These are phyloP conservation scores for Ambrosia trifida DNA, from an alignment of 129 eudicot genomes.

Conservation along the genomic window DNA sequence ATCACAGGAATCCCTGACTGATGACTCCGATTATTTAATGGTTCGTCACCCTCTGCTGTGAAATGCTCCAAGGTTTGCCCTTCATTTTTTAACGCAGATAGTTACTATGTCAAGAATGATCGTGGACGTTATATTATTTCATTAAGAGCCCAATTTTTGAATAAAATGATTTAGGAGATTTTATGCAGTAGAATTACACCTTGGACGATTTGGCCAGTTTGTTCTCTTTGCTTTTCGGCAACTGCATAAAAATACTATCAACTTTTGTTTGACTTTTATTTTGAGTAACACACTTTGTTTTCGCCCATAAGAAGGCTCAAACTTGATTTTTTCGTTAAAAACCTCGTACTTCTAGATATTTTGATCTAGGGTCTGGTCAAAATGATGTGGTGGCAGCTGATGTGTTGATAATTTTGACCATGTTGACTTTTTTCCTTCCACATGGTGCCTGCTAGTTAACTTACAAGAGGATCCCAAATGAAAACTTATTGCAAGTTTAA, in stretches of 20 bases:
- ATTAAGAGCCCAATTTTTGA: background rate
- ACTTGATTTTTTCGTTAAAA: background rate
- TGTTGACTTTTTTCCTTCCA: background rate
- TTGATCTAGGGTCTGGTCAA: background rate
- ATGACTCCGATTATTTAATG: background rate
- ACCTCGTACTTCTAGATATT: background rate
- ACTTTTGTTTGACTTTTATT: background rate
- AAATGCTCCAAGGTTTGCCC: conserved; percentile 26
- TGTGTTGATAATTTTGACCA: background rate
- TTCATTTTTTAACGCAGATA: background rate
- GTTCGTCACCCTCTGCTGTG: conserved; percentile 7
- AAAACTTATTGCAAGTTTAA: background rate
- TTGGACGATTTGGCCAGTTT: background rate
- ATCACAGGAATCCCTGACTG: conserved; percentile 58
- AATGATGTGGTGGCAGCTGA: background rate
- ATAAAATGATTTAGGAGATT: conserved; percentile 1
- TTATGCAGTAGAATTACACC: background rate
- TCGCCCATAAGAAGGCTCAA: background rate
- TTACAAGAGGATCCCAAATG: background rate
- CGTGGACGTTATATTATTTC: background rate
- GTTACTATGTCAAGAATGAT: background rate
- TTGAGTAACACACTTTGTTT: background rate
- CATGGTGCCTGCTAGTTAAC: background rate
- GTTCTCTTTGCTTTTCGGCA: background rate
- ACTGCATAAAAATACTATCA: background rate